These are phyloP conservation scores for Xylariaceae sp. DNA, from an alignment of 2,329 filamentous ascomycete genomes.

Conservation along the genomic window DNA sequence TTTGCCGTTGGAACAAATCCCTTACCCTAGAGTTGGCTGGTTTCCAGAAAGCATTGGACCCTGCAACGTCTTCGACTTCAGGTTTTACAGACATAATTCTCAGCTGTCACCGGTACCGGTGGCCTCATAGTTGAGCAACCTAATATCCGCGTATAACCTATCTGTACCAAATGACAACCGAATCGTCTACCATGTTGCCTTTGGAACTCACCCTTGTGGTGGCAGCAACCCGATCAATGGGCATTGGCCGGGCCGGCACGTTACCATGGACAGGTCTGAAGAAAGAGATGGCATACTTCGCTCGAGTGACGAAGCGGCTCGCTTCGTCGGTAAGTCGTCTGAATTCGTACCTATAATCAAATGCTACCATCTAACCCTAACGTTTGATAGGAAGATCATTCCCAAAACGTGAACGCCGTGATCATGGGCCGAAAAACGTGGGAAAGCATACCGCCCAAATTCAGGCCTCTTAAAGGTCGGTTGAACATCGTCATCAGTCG, in stretches of 20 bases:
- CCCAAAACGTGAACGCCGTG: slow-evolving; percentile 61
- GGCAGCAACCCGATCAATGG: slow-evolving; percentile 84
- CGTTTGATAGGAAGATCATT: neutral
- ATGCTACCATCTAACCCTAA: neutral
- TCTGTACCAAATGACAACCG: slow-evolving; percentile 6
- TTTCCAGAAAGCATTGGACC: too few relatives aligned
- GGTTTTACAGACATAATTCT: too few relatives aligned
- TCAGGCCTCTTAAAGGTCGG: slow-evolving; percentile 74
- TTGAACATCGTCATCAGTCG: slow-evolving; percentile 79
- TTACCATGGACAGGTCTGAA: slow-evolving; percentile 88
- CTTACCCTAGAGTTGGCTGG: too few relatives aligned
- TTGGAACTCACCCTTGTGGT: slow-evolving; percentile 82
- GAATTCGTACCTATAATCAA: neutral
- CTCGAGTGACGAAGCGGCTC: slow-evolving; percentile 79
- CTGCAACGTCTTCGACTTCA: too few relatives aligned
- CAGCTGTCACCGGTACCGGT: too few relatives aligned
- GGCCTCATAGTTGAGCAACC: too few relatives aligned
- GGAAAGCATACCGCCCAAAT: slow-evolving; percentile 77
- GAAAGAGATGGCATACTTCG: slow-evolving; percentile 94
- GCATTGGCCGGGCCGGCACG: slow-evolving; percentile 74
- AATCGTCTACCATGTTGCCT: slow-evolving; percentile 8
- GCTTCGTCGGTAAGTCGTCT: slow-evolving; percentile 39
- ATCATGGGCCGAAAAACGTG: slow-evolving; percentile 98
- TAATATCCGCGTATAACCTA: too few relatives aligned
- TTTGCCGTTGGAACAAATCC: too few relatives aligned